Conservation (phyloP, 2,329 filamentous ascomycete species). For the Elsinoe fawcettii region DNA sequence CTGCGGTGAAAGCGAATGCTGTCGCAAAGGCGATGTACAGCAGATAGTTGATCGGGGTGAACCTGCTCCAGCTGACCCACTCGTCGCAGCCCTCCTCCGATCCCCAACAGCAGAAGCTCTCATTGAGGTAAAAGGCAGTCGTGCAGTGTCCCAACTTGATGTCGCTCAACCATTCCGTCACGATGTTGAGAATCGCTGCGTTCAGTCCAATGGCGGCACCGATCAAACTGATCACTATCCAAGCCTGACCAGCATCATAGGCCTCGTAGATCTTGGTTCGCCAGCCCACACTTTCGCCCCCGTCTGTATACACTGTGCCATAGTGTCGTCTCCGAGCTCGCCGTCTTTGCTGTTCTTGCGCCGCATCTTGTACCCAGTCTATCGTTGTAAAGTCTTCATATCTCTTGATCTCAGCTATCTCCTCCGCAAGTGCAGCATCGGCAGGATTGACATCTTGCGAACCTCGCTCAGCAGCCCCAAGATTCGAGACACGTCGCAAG, state of each 20-base stretch:
- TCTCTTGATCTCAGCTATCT: conserved; percentile 95
- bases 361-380: conserved; percentile 98
- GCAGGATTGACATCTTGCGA: conserved; percentile 48
- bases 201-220: conserved; percentile 89
- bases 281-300: conserved; percentile 65
- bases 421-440: conserved; percentile 74
- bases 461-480: conserved; percentile 56
- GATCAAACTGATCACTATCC: conserved; percentile 94
- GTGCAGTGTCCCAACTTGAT: conserved; percentile 94
- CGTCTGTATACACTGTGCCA: conserved; percentile 8
- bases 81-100: conserved; percentile 80
- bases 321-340: conserved; percentile 58
- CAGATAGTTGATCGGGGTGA: conserved; percentile 72
- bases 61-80: conserved; percentile 82
- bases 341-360: conserved; percentile 76
- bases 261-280: conserved; percentile 71
- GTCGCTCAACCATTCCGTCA: conserved; percentile 94
- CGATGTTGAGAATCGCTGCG: conserved; percentile 85
- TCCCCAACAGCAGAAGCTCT: conserved; percentile 97
- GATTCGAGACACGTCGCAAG: conserved; percentile 59
- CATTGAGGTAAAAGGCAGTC: conserved; percentile 93
- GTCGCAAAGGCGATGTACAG: conserved; percentile 75
- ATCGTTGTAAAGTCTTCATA: conserved; percentile 98
- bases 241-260: conserved; percentile 93
- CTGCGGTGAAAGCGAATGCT: conserved; percentile 73